Evolutionary conservation across 352 stramenopile species (phyloP).

Genomic region (Plasmopara viticola): DNA sequence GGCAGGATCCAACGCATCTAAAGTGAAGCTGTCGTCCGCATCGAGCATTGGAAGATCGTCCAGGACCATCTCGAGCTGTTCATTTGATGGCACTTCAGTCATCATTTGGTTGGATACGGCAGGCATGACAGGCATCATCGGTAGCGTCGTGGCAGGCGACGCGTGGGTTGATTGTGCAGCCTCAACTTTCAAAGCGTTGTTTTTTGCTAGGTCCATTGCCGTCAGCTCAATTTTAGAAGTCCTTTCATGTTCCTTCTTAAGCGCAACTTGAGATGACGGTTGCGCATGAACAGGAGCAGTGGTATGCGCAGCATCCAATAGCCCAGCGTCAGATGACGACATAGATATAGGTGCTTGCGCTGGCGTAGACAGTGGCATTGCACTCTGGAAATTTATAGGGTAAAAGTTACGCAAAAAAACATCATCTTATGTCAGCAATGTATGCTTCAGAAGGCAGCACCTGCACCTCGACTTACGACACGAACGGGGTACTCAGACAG

Average conservation of each 20-base stretch:
- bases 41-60: constrained; percentile 72
- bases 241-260: constrained; percentile 11
- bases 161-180: constrained; percentile 1
- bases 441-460: background rate
- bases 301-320: constrained; percentile 1
- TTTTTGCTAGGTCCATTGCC: constrained; percentile 3
- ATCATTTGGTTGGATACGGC: constrained; percentile 30
- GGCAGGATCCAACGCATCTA: constrained; percentile 31
- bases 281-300: background rate
- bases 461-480: constrained; percentile 28
- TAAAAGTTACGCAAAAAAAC: constrained; percentile 14
- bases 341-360: constrained; percentile 11
- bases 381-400: background rate
- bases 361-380: constrained; percentile 3
- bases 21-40: constrained; percentile 54
- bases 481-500: constrained; percentile 49
- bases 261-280: background rate
- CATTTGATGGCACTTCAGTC: constrained; percentile 46
- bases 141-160: constrained; percentile 6
- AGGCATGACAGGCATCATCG: constrained; percentile 26
- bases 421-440: background rate
- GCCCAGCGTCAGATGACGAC: constrained; percentile 6
- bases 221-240: background rate
- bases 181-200: constrained; percentile 15
- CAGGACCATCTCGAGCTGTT: constrained; percentile 64